A percentile compares a stretch with the other conserved stretches of the same genome.
Evolutionary conservation across 192 early-diverging fungal genomes (phyloP).

Genomic region (Podila clonocystis): DNA sequence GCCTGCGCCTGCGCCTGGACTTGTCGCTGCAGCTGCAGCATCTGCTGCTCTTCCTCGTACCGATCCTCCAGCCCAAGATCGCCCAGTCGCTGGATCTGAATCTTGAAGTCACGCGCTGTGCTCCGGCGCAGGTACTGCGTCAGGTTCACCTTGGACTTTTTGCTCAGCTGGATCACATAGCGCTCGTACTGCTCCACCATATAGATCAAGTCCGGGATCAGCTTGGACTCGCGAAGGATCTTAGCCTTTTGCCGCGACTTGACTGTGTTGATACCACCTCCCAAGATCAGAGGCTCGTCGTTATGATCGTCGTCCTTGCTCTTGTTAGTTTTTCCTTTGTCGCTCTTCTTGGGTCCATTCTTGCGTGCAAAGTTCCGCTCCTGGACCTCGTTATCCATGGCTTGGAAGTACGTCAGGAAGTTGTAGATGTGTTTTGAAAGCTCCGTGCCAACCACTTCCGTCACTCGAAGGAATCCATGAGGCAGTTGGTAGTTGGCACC

Average conservation of each 20-base stretch:
- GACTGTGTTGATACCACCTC: background rate
- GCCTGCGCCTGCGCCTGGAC: conserved; percentile 11
- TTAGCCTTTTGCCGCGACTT: conserved; percentile 57
- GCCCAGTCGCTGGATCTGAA: conserved; percentile 61
- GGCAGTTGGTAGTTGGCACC: conserved; percentile 32
- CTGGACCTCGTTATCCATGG: conserved; percentile 31
- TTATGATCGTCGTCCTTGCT: conserved; percentile 5
- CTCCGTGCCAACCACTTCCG: conserved; percentile 53
- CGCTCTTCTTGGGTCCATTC: conserved; percentile 11
- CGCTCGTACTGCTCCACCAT: conserved; percentile 82
- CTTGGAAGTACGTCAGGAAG: conserved; percentile 53
- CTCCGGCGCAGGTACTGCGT: conserved; percentile 82
- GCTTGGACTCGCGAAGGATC: conserved; percentile 74
- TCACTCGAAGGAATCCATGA: conserved; percentile 55
- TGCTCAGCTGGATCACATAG: conserved; percentile 72
- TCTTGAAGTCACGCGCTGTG: conserved; percentile 82
- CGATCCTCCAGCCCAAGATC: conserved; percentile 54
- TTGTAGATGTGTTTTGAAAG: conserved; percentile 64
- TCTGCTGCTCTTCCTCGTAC: conserved; percentile 39
- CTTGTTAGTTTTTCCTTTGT: conserved; percentile 27
- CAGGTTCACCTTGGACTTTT: conserved; percentile 76
- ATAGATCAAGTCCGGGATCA: conserved; percentile 79
- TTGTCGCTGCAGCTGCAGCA: conserved; percentile 14
- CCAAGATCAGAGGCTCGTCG: background rate
- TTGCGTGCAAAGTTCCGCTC: conserved; percentile 33